Conservation (phyloP, 1,284 basidiomycete genomes). For the Peniophora sp. region DNA sequence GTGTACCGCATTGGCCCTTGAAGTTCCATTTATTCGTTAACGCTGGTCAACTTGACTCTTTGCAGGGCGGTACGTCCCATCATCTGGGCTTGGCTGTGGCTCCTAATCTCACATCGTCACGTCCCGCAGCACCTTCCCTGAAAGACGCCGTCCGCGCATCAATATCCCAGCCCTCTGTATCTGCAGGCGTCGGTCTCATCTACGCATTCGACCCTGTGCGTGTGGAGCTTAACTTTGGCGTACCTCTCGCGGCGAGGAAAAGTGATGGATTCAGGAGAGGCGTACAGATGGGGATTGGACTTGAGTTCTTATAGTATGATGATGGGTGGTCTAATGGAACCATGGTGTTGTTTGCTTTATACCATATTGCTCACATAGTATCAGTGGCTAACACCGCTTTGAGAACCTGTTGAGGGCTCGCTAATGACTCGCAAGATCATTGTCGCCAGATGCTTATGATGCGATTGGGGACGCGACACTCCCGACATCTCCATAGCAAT, state of each 20-base stretch:
- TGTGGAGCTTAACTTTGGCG: conserved; percentile 87
- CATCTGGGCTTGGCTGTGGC: no score
- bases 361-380: no score
- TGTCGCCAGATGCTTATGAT: no score
- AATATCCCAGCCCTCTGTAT: conserved; percentile 54
- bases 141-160: conserved; percentile 28
- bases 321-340: no score
- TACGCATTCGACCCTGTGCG: conserved; percentile 83
- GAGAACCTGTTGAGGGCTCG: no score
- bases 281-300: conserved; percentile 86
- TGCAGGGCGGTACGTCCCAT: conserved; percentile 48
- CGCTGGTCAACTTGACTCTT: conserved; percentile 71
- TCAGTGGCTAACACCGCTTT: no score
- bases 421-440: no score
- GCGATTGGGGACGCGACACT: no score
- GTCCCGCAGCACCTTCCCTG: conserved; percentile 30
- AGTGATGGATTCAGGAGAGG: conserved; percentile 78
- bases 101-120: not conserved
- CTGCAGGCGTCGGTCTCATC: conserved; percentile 85
- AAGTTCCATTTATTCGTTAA: conserved; percentile 86
- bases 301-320: conserved; percentile 65
- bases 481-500: no score
- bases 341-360: no score
- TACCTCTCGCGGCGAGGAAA: conserved; percentile 75
- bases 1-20: conserved; percentile 80